Percentiles rank a stretch among this genome's conserved stretches.
phyloP scores from a whole-genome alignment of 2,329 filamentous ascomycete genomes.

The Pseudogymnoascus sp. region DNA sequence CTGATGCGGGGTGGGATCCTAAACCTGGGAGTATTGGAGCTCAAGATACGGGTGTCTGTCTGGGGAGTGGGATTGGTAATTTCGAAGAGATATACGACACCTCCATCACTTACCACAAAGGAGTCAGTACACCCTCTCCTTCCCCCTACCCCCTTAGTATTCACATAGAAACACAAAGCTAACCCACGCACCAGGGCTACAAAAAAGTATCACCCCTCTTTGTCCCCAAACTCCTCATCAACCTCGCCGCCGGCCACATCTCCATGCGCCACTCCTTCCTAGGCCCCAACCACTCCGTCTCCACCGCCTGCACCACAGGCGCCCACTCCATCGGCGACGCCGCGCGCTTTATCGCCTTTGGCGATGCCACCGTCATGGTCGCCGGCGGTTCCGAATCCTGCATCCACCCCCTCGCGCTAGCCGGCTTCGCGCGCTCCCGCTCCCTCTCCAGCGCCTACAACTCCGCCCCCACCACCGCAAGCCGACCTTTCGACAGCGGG shows the following conservation, averaged over 20 bases:
- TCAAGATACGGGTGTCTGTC: constrained; percentile 77
- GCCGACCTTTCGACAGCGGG: constrained; percentile 75
- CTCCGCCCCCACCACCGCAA: constrained; percentile 58
- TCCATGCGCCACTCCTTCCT: constrained; percentile 86
- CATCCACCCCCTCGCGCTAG: constrained; percentile 86
- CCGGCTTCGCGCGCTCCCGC: constrained; percentile 80
- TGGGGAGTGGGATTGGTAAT: constrained; percentile 93
- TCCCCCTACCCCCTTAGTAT: not conserved
- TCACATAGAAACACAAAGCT: not conserved
- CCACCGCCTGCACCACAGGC: constrained; percentile 93
- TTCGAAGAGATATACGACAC: constrained; percentile 85
- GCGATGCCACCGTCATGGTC: constrained; percentile 90
- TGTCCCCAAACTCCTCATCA: constrained; percentile 86
- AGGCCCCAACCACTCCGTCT: constrained; percentile 86
- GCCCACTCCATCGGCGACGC: constrained; percentile 93
- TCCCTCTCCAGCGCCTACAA: constrained; percentile 81
- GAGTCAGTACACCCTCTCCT: constrained; percentile 37
- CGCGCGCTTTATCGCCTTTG: constrained; percentile 80
- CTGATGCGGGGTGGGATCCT: constrained; percentile 66
- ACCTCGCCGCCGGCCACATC: constrained; percentile 87
- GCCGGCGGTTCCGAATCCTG: constrained; percentile 94
- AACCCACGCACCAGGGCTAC: constrained; percentile 56
- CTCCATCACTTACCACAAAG: constrained; percentile 63
- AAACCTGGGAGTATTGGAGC: constrained; percentile 43
- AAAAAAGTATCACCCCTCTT: constrained; percentile 89